Evolutionary conservation across 768 basidiomycete species (phyloP), one percentile per base, ranked within the genome.

Genomic region (Agaricus blazei): DNA sequence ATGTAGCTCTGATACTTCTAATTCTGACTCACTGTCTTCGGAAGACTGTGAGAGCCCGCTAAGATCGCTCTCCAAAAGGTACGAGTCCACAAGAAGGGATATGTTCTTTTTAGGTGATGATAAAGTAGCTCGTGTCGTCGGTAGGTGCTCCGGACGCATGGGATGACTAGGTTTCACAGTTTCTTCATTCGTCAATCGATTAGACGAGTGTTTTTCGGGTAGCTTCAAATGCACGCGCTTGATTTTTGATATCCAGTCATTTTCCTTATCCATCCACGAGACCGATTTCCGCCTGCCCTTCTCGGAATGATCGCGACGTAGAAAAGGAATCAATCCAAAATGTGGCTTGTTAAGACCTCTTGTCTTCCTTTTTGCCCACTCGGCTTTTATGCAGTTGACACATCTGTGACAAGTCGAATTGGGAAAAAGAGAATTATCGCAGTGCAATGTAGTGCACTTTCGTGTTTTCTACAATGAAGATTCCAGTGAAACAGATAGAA

Each of bases 1-100:
- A 19, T 45, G 38, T 29, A 6, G 9, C 28, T 15, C 26, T 45
- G 41, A 45, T 29, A n/a, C 53, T 29, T 56, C 60, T 11, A 40
- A 44, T 37, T 65, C 65, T 8, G 55, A 54, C 11, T 64, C 64
- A 7, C 59, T 60, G 19, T 61, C 59, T n/a, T 63, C 67, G 19
- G 50, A 46, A 14, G 56, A 58, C 44, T 68, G 65, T 9, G 63
- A 64, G 2, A 73, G 56, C 4, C 71, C 69, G 3, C 66, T 67
- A 26, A 72, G 63, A 31, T 72, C 71, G 42, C 70, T 72, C 53
- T 70, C 68, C 69, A 69, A 69, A 28, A 43, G 27, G 34, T 24
- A 28, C 23, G 54, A 49, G 11, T 43, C 4, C 3, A 1, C 47
- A 14, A 42, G 29, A 23, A 47, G 1, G 27, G 29, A 15, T 1